These are phyloP conservation scores for Breviolum minutum DNA, from an alignment of 73 alveolate species.

Conservation along the genomic window DNA sequence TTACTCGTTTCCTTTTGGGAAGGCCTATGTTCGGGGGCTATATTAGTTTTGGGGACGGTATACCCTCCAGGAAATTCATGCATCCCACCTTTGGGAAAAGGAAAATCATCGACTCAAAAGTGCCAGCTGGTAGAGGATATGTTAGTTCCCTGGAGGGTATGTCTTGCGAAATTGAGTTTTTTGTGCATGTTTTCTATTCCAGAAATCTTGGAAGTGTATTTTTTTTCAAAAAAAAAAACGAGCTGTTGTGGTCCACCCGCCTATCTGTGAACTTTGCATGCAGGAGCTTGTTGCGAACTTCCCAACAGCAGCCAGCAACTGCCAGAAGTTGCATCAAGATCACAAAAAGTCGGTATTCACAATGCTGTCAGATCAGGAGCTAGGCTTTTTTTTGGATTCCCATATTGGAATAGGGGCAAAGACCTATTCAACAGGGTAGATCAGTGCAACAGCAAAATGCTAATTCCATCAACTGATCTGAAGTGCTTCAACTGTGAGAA, in stretches of 20 bases:
- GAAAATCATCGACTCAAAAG: neutral
- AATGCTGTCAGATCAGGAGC: neutral
- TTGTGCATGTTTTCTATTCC: neutral
- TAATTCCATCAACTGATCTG: no score
- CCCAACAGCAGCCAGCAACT: slow-evolving; percentile 53
- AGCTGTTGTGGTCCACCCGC: neutral
- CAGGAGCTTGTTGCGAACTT: neutral
- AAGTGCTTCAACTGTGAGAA: no score
- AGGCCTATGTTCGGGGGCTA: no score
- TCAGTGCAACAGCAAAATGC: no score
- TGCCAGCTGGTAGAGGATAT: neutral
- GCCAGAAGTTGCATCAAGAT: neutral
- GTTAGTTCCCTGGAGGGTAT: neutral
- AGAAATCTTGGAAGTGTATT: neutral
- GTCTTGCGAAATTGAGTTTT: neutral
- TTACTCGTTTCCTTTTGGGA: no score
- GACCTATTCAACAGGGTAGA: no score
- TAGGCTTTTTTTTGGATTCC: neutral
- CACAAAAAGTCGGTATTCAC: neutral
- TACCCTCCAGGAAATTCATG: no score
- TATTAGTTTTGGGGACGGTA: no score
- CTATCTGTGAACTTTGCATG: slow-evolving; percentile 53
- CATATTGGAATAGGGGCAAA: no score
- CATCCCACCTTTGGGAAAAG: neutral
- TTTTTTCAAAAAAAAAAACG: no score